Evolutionary conservation across 2,329 filamentous ascomycete genomes (phyloP).

Genomic region (Penicillium polonicum): DNA sequence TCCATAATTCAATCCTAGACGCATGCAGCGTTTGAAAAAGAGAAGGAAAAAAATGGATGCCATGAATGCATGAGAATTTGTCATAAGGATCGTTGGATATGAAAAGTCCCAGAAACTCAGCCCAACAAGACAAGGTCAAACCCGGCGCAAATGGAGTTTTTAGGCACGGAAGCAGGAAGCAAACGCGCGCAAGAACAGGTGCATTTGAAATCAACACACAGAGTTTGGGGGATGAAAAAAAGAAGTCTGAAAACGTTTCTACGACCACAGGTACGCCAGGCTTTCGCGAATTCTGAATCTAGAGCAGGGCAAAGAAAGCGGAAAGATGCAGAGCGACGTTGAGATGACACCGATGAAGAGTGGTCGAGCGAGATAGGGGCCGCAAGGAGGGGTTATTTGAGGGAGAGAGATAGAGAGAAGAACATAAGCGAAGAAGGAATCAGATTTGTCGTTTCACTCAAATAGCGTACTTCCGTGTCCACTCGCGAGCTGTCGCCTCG

Average conservation of each 20-base stretch:
- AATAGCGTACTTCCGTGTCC: conserved; percentile 99
- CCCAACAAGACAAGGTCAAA: conserved; percentile 20
- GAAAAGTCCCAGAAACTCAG: conserved; percentile 32
- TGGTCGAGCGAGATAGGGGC: conserved; percentile 5
- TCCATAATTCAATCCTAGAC: conserved; percentile 6
- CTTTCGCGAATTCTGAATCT: conserved; percentile 32
- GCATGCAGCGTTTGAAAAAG: conserved; percentile 9
- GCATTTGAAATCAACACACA: conserved; percentile 13
- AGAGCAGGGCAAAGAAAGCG: conserved; percentile 11
- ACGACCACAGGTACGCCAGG: conserved; percentile 41
- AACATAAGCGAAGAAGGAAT: conserved; percentile 25
- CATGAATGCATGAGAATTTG: conserved; percentile 39
- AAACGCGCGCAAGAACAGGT: conserved; percentile 12
- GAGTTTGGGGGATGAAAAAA: conserved; percentile 17
- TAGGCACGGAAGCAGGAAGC: conserved; percentile 17
- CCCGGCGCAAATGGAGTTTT: conserved; percentile 3
- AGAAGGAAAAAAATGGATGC: conserved; percentile 31
- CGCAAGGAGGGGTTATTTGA: conserved; percentile 7
- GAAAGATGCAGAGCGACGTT: conserved; percentile 19
- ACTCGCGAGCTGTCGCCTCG: conserved; percentile 94
- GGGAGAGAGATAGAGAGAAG: background rate
- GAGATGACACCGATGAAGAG: conserved; percentile 9
- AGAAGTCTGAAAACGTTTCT: conserved; percentile 32
- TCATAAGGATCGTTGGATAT: conserved; percentile 42
- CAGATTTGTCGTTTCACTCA: conserved; percentile 48